phyloP scores from a whole-genome alignment of 148 eudicot genomes.

The Mesembryanthemum crystallinum region DNA sequence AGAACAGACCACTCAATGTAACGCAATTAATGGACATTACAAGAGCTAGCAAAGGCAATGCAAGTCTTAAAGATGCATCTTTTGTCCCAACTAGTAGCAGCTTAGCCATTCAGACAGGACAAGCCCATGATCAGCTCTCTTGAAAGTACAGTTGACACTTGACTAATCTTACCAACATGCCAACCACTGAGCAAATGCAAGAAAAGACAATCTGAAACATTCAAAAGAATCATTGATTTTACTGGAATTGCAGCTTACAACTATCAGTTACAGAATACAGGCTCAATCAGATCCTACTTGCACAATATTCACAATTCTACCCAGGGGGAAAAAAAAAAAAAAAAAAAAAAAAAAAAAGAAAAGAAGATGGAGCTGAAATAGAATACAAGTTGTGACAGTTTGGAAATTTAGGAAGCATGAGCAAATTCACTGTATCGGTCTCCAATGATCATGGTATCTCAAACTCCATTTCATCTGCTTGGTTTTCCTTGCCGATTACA shows the following conservation, averaged over 20 bases:
- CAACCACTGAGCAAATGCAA: neutral
- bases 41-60: too few species aligned
- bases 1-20: too few species aligned
- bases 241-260: slow-evolving; percentile 3
- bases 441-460: neutral
- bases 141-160: too few species aligned
- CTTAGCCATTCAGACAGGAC: too few species aligned
- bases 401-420: neutral
- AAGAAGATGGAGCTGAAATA: neutral
- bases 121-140: too few species aligned
- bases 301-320: slow-evolving; percentile 31
- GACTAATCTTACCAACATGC: too few species aligned
- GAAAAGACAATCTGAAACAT: neutral
- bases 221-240: slow-evolving; percentile 16
- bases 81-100: too few species aligned
- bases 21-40: too few species aligned
- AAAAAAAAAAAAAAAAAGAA: slow-evolving; percentile 11
- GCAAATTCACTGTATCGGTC: neutral
- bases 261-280: slow-evolving; percentile 18
- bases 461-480: neutral
- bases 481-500: neutral
- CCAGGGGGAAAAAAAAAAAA: neutral
- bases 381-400: neutral
- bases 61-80: too few species aligned
- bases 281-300: slow-evolving; percentile 22